Base-by-base conservation (phyloP, 2,329 filamentous ascomycete genomes). In the Ophiostoma tasmaniense region DNA sequence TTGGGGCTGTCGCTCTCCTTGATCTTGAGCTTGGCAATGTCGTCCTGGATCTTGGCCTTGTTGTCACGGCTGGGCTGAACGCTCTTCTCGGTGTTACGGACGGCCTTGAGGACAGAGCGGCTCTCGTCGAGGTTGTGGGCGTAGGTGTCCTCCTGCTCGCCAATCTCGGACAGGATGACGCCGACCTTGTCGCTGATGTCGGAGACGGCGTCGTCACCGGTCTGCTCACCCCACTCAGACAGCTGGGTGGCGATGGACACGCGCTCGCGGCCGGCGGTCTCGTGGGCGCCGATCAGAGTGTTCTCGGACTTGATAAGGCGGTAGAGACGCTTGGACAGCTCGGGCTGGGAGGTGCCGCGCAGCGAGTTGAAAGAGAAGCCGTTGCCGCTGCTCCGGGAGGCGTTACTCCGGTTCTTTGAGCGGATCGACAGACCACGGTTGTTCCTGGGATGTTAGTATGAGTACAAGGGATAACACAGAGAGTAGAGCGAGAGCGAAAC, bases 121-220 rank as follows among this genome's bases (percentile, higher is more conserved):
- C 90, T 92, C 72, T 97, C 93, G 78, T 99, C 95, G 68, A 99
- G 79, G 66, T 89, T 89, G 78, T 94, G 90, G 4, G 93, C 92
- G 78, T 93, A 98, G 64, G 84, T 77, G 73, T 97, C 93, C 78
- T 99, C 95, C 79, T 96, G 93, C 80, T 97, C 93, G 67, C 93
- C 95, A 71, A 99, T 87, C 82, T 98, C 95, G 28, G 91, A 90
- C 71, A 99, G 83, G 74, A 99, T 82, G 52, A 98, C 94, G 67
- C 93, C 95, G 67, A 99, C 84, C 84, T 99, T 99, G 84, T 98
- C 95, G 70, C 91, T 93, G 74, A 99, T 86, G 77, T 98, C 95
- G 67, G 88, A 92, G 75, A 98, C 84, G 67, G 89, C 87, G 71
- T 96, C 92, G 76, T 99, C 95, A 67, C 87, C 86, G 1, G 93